A percentile compares a stretch with the other conserved stretches of the same genome.
Evolutionary conservation across 306 rosid species (phyloP).

Genomic region (Lablab purpureus): DNA sequence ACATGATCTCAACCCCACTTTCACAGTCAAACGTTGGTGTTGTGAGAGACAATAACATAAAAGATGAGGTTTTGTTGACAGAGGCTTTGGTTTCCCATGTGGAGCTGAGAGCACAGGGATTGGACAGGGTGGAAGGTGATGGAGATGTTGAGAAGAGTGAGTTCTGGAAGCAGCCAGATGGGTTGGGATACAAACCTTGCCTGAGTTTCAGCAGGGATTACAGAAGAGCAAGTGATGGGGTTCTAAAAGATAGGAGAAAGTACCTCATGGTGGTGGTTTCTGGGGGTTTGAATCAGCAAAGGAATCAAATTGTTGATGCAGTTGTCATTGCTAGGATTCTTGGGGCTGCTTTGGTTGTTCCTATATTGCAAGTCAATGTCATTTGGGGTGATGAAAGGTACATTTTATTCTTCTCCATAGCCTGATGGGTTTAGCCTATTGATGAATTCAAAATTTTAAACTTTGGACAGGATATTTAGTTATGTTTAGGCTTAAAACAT

Average conservation of each 20-base stretch:
- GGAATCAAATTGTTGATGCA: slow-evolving; percentile 99
- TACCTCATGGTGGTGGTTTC: slow-evolving; percentile 88
- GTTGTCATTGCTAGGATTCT: slow-evolving; percentile 98
- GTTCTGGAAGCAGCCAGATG: slow-evolving; percentile 94
- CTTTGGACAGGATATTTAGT: not conserved
- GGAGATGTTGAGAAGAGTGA: slow-evolving; percentile 43
- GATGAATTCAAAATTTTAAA: not conserved
- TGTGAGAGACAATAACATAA: slow-evolving; percentile 28
- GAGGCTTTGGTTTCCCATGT: slow-evolving; percentile 49
- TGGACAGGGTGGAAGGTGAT: slow-evolving; percentile 26
- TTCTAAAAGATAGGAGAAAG: slow-evolving; percentile 66
- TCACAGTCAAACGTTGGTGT: not conserved
- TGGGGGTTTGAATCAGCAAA: slow-evolving; percentile 98
- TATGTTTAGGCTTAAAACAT: not conserved
- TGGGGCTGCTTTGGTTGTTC: slow-evolving; percentile 94
- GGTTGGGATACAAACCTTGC: slow-evolving; percentile 86
- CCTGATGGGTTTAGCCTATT: not conserved
- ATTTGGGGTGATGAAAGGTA: slow-evolving; percentile 99
- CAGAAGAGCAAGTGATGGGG: slow-evolving; percentile 55
- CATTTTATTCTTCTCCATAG: not conserved
- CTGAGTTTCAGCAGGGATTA: slow-evolving; percentile 71
- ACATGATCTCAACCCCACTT: slow-evolving; percentile 22
- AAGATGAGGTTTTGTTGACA: slow-evolving; percentile 35
- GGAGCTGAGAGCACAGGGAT: slow-evolving; percentile 45
- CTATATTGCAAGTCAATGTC: slow-evolving; percentile 91